phyloP scores from a whole-genome alignment of 2,329 filamentous ascomycete species.

The Colletotrichum kahawae region DNA sequence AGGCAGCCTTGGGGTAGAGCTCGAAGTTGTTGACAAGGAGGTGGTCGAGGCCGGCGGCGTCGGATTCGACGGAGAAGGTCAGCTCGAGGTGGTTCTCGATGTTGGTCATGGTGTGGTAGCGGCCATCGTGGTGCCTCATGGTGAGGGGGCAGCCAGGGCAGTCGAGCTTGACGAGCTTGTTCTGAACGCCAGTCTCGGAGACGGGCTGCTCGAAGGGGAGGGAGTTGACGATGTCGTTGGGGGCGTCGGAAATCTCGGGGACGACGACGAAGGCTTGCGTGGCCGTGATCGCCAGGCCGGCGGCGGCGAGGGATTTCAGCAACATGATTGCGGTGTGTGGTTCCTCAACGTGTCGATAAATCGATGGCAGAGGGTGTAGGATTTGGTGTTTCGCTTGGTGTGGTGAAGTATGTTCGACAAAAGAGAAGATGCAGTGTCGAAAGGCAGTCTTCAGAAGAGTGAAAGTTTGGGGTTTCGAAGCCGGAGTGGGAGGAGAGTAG shows the following conservation, averaged over 20 bases:
- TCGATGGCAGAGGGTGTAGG: background rate
- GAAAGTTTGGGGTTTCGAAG: background rate
- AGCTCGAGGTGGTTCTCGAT: conserved; percentile 51
- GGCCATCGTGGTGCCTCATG: conserved; percentile 29
- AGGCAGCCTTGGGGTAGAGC: conserved; percentile 60
- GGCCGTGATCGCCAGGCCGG: conserved; percentile 35
- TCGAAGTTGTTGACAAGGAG: conserved; percentile 65
- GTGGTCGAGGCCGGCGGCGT: conserved; percentile 41
- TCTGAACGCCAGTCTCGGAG: conserved; percentile 32
- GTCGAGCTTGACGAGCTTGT: conserved; percentile 51
- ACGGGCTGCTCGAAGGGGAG: conserved; percentile 34
- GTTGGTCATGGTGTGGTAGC: conserved; percentile 26
- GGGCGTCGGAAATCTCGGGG: conserved; percentile 49
- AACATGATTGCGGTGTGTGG: conserved; percentile 30
- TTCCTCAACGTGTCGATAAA: background rate
- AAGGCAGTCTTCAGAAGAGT: background rate
- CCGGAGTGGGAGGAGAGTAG: conserved; percentile 2
- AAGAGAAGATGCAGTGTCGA: background rate
- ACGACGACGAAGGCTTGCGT: conserved; percentile 58
- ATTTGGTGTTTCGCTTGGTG: background rate
- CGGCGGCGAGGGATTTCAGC: conserved; percentile 35
- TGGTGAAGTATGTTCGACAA: background rate
- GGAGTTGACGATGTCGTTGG: conserved; percentile 46
- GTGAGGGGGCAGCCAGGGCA: conserved; percentile 59
- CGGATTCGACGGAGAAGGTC: conserved; percentile 57